These are phyloP conservation scores for Fraxinus americana DNA, from an alignment of 257 asterid genomes.

Conservation along the genomic window DNA sequence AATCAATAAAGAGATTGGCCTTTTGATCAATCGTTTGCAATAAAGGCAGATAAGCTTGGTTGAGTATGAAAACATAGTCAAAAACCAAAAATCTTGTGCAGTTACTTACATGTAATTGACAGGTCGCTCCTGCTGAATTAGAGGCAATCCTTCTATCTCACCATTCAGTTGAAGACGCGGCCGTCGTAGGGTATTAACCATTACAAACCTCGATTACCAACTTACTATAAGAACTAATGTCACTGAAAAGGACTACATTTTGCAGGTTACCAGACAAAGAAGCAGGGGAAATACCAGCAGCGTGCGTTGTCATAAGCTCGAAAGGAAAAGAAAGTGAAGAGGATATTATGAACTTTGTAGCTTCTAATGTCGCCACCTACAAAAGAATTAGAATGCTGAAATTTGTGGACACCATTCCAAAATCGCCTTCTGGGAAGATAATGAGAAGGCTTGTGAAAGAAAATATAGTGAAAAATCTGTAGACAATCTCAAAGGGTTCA, in stretches of 20 bases:
- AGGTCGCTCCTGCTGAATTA: constrained; percentile 99
- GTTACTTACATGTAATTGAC: constrained; percentile 18
- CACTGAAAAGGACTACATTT: not conserved
- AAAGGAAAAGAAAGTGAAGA: constrained; percentile 63
- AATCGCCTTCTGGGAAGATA: constrained; percentile 90
- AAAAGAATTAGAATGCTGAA: constrained; percentile 65
- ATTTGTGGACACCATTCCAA: constrained; percentile 80
- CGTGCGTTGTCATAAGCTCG: constrained; percentile 68
- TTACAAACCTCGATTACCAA: not conserved
- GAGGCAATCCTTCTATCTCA: constrained; percentile 88
- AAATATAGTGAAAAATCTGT: constrained; percentile 41
- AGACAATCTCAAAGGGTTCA: constrained; percentile 1
- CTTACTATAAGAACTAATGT: not conserved
- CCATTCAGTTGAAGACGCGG: constrained; percentile 89
- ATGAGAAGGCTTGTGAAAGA: constrained; percentile 84
- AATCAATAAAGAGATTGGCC: not conserved
- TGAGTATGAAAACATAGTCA: not conserved
- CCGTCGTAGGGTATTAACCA: constrained; percentile 76
- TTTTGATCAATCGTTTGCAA: not conserved
- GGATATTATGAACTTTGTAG: constrained; percentile 64
- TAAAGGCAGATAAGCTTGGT: not conserved
- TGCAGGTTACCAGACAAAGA: constrained; percentile 74
- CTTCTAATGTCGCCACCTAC: constrained; percentile 69
- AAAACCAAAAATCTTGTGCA: not conserved
- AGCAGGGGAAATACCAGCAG: constrained; percentile 86